Percentiles rank a stretch among this genome's conserved stretches.
Conservation (phyloP, 2,329 filamentous ascomycete genomes). For the Penicillium sp. region DNA sequence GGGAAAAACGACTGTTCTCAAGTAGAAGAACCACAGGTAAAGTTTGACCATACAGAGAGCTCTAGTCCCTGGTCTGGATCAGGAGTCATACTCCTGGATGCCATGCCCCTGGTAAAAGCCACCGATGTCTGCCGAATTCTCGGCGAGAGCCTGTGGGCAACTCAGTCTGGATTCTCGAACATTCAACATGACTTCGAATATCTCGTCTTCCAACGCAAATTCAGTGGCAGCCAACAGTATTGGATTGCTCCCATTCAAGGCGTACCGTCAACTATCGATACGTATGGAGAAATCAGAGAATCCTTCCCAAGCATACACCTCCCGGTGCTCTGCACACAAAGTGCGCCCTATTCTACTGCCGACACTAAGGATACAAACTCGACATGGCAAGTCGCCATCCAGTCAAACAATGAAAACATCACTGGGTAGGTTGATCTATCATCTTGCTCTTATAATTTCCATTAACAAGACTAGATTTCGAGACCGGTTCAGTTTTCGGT, state of each 20-base stretch:
- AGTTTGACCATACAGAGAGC: conserved; percentile 5
- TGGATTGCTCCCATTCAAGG: conserved; percentile 11
- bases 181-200: conserved; percentile 15
- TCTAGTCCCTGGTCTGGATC: conserved; percentile 13
- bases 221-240: conserved; percentile 6
- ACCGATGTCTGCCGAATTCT: conserved; percentile 10
- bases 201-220: conserved; percentile 11
- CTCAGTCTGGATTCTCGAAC: not conserved
- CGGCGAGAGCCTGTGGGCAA: conserved; percentile 17
- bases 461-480: conserved; percentile 37
- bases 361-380: conserved; percentile 10
- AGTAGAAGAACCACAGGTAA: not conserved
- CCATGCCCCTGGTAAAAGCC: conserved; percentile 15
- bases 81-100: conserved; percentile 16
- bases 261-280: conserved; percentile 10
- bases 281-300: conserved; percentile 8
- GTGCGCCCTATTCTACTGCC: conserved; percentile 14
- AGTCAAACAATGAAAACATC: conserved; percentile 16
- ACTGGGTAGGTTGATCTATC: conserved; percentile 11
- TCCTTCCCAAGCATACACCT: conserved; percentile 7
- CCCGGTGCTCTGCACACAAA: conserved; percentile 19
- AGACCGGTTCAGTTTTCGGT: conserved; percentile 52
- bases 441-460: not conserved
- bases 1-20: not conserved
- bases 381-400: conserved; percentile 16